Percentiles rank a stretch among this genome's conserved stretches.
Evolutionary conservation across 73 alveolate genomes (phyloP).

Genomic region (Paramecium octaurelia): DNA sequence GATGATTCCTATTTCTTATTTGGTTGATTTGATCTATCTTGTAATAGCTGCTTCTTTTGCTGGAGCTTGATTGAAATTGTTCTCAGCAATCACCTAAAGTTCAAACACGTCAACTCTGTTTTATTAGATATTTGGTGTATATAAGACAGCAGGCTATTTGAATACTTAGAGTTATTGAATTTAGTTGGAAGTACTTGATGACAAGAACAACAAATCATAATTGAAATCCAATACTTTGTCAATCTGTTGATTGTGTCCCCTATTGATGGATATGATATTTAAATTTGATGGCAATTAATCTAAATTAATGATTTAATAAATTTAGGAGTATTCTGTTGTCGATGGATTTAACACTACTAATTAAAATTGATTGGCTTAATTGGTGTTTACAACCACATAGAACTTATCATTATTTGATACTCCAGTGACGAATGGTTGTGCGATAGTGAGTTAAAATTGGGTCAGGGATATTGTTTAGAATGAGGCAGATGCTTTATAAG

Average conservation of each 20-base stretch:
- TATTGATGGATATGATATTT: not conserved
- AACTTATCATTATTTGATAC: not conserved
- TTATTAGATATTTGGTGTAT: not conserved
- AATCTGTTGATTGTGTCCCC: not conserved
- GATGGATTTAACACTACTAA: not conserved
- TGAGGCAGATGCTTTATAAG: not conserved
- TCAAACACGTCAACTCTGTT: not conserved
- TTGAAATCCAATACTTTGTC: not conserved
- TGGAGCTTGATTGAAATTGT: not conserved
- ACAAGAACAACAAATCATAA: not conserved
- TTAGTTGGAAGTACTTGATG: not conserved
- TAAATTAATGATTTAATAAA: not conserved
- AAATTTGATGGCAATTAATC: not conserved
- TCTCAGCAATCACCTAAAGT: not conserved
- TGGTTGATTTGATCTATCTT: not conserved
- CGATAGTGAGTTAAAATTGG: not conserved
- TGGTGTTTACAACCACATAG: not conserved
- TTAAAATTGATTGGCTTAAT: not conserved
- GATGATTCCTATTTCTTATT: not conserved
- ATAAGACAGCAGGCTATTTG: not conserved
- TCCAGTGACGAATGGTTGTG: not conserved
- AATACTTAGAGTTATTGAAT: not conserved
- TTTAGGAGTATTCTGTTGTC: not conserved
- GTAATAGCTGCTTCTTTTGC: not conserved
- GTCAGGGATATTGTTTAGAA: not conserved